phyloP scores from a whole-genome alignment of 2,329 filamentous ascomycete genomes.

The Cordyceps sp. region DNA sequence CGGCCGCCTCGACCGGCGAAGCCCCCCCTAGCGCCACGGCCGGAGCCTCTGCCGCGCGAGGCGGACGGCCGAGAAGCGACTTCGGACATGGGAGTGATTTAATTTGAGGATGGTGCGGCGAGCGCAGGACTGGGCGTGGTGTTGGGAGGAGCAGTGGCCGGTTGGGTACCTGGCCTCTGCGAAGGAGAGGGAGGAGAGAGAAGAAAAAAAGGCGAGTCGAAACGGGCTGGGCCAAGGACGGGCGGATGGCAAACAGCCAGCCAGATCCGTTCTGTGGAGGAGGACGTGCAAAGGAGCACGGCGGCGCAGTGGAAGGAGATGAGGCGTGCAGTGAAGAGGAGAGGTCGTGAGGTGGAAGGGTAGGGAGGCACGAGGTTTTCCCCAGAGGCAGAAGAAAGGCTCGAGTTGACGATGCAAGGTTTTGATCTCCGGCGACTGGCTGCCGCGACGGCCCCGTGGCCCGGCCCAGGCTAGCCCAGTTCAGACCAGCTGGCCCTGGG shows the following conservation, averaged over 20 bases:
- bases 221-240: constrained; percentile 10
- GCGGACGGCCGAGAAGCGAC: constrained; percentile 70
- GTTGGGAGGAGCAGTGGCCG: constrained; percentile 10
- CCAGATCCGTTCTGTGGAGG: constrained; percentile 13
- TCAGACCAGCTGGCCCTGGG: background rate
- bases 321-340: constrained; percentile 6
- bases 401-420: constrained; percentile 16
- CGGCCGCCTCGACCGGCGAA: constrained; percentile 59
- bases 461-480: constrained; percentile 8
- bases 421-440: constrained; percentile 17
- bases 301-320: constrained; percentile 11
- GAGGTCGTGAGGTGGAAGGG: constrained; percentile 7
- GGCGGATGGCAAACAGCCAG: constrained; percentile 9
- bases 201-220: background rate
- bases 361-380: constrained; percentile 19
- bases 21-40: constrained; percentile 69
- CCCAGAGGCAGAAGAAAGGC: constrained; percentile 18
- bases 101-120: constrained; percentile 14
- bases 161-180: constrained; percentile 20
- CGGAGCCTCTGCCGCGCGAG: constrained; percentile 77
- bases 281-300: constrained; percentile 12
- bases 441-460: constrained; percentile 10
- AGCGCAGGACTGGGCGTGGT: constrained; percentile 3
- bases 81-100: constrained; percentile 80
- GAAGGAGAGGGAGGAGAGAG: background rate